phyloP scores from a whole-genome alignment of 345 rosid genomes.

The Eucalyptus pumila region DNA sequence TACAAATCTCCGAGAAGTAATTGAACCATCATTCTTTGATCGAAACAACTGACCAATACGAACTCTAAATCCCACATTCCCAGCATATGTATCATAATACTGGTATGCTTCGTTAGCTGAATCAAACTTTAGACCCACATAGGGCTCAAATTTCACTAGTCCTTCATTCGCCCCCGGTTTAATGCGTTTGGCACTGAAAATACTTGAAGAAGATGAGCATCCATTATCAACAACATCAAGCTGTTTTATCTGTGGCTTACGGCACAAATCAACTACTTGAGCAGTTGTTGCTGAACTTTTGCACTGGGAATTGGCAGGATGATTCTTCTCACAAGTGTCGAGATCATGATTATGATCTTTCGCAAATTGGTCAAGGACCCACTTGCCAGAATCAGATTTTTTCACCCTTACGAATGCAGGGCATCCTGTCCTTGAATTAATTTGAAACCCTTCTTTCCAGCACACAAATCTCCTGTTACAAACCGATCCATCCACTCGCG shows the following conservation, averaged over 20 bases:
- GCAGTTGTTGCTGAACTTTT: constrained; percentile 26
- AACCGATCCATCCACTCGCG: constrained; percentile 79
- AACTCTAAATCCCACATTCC: constrained; percentile 60
- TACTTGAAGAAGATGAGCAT: constrained; percentile 29
- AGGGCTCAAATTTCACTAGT: constrained; percentile 33
- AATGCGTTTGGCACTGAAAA: constrained; percentile 36
- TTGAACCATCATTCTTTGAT: constrained; percentile 66
- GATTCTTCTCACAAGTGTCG: constrained; percentile 16
- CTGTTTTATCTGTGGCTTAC: constrained; percentile 37
- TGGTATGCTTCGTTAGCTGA: constrained; percentile 75
- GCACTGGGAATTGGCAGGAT: constrained; percentile 7
- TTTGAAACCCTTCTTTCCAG: constrained; percentile 83
- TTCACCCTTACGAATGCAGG: constrained; percentile 86
- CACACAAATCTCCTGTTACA: constrained; percentile 80
- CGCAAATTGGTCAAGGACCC: constrained; percentile 77
- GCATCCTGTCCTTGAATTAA: constrained; percentile 80
- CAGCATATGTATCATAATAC: constrained; percentile 60
- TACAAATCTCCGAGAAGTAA: constrained; percentile 83
- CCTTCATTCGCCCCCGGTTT: constrained; percentile 38
- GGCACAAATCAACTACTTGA: constrained; percentile 20
- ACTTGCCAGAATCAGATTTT: constrained; percentile 67
- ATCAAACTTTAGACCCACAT: constrained; percentile 56
- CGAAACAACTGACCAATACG: constrained; percentile 90
- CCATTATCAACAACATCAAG: constrained; percentile 30
- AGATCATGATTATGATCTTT: constrained; percentile 91